phyloP scores from a whole-genome alignment of 257 asterid species.

The Solanum neorickii region DNA sequence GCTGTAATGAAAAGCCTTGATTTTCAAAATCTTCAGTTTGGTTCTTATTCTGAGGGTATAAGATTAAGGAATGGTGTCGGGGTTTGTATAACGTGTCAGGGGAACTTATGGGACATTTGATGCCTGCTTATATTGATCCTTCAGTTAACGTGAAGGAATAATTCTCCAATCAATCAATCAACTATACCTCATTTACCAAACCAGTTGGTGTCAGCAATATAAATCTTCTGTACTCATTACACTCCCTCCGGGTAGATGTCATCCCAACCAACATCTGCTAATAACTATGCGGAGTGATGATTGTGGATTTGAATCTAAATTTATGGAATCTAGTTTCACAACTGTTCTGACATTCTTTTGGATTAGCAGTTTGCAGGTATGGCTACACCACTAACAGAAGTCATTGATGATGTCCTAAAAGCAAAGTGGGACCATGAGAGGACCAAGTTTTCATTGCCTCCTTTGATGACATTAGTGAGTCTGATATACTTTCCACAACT shows the following conservation, averaged over 20 bases:
- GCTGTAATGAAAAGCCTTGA: not conserved
- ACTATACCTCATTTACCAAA: not conserved
- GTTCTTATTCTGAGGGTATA: not conserved
- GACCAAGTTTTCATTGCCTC: conserved; percentile 78
- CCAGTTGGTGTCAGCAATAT: not conserved
- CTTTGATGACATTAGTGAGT: conserved; percentile 88
- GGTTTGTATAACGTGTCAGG: not conserved
- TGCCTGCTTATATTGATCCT: not conserved
- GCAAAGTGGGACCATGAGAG: conserved; percentile 94
- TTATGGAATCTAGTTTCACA: not conserved
- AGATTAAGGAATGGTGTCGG: not conserved
- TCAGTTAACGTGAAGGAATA: not conserved
- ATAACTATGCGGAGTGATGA: not conserved
- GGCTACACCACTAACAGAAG: conserved; percentile 49
- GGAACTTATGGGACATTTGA: not conserved
- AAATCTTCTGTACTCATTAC: not conserved
- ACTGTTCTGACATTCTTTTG: not conserved
- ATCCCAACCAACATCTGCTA: not conserved
- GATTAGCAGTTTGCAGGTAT: conserved; percentile 51
- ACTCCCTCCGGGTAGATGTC: not conserved
- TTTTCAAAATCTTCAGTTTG: not conserved
- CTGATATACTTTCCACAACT: not conserved
- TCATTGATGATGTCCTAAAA: conserved; percentile 54
- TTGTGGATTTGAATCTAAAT: not conserved
- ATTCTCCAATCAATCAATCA: not conserved